A percentile compares a stretch with the other conserved stretches of the same genome.
Conservation (phyloP, 352 stramenopile genomes). For the Blastocystis sp. region DNA sequence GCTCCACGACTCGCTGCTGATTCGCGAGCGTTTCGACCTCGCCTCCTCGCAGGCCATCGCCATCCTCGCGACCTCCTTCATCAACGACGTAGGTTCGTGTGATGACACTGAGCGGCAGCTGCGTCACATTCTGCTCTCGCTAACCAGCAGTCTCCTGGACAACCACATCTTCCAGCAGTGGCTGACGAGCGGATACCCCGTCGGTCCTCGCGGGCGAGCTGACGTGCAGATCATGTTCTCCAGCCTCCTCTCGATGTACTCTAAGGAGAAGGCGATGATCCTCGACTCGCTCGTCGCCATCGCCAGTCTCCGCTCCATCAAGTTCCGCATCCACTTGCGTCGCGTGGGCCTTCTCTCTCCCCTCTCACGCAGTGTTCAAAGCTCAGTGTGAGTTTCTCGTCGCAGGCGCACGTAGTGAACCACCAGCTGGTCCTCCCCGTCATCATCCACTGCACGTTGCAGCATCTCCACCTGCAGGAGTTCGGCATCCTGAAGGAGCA, state of each 20-base stretch:
- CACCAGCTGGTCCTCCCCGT: background rate
- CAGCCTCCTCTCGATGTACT: slow-evolving; percentile 24
- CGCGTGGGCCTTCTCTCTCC: background rate
- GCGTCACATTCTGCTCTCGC: background rate
- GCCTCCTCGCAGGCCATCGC: slow-evolving; percentile 16
- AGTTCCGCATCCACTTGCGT: background rate
- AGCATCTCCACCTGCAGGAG: slow-evolving; percentile 33
- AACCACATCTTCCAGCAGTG: slow-evolving; percentile 18
- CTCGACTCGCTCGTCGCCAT: slow-evolving; percentile 23
- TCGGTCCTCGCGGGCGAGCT: background rate
- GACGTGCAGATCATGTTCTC: slow-evolving; percentile 3
- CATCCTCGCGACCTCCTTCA: slow-evolving; percentile 35
- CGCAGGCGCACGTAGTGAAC: background rate
- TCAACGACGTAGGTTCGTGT: background rate
- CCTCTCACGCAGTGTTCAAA: background rate
- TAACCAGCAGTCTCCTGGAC: background rate
- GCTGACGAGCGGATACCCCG: slow-evolving; percentile 24
- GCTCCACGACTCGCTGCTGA: background rate
- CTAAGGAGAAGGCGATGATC: slow-evolving; percentile 48
- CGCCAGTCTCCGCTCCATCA: background rate
- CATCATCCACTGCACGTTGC: background rate
- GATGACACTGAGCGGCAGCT: background rate
- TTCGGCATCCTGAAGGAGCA: background rate
- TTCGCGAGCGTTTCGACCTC: slow-evolving; percentile 39
- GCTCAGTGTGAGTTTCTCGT: background rate